These are phyloP conservation scores for Candida dendrica DNA, from an alignment of 805 yeast species.

Conservation along the genomic window DNA sequence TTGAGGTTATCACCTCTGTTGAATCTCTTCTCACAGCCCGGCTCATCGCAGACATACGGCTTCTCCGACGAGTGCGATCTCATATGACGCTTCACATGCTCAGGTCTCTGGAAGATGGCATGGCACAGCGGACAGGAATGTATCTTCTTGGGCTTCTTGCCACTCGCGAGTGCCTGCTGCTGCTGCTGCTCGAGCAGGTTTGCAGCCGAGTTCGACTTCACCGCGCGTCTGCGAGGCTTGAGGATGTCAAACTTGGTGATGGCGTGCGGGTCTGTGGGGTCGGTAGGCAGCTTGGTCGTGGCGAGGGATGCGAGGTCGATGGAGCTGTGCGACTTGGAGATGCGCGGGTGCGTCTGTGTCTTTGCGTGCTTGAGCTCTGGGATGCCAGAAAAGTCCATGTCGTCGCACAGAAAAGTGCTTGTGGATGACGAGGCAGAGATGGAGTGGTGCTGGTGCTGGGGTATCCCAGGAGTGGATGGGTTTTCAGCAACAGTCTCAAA, in stretches of 20 bases:
- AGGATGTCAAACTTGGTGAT: slow-evolving; percentile 19
- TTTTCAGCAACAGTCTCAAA: slow-evolving; percentile 11
- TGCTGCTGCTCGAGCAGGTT: slow-evolving; percentile 5
- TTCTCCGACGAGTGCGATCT: slow-evolving; percentile 75
- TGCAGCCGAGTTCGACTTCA: slow-evolving; percentile 14
- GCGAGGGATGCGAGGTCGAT: slow-evolving; percentile 40
- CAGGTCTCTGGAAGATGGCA: slow-evolving; percentile 59
- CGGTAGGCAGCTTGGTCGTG: background rate
- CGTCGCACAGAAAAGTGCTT: background rate
- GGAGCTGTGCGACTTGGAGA: slow-evolving; percentile 41
- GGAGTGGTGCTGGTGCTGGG: background rate
- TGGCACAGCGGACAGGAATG: slow-evolving; percentile 63
- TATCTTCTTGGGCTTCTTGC: slow-evolving; percentile 40
- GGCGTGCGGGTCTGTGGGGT: slow-evolving; percentile 2
- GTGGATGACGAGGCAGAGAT: background rate
- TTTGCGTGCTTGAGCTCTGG: background rate
- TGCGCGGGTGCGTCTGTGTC: background rate
- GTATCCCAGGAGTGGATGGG: too few relatives aligned
- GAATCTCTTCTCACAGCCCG: slow-evolving; percentile 62
- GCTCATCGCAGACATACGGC: slow-evolving; percentile 59
- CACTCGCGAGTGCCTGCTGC: slow-evolving; percentile 5
- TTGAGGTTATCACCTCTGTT: slow-evolving; percentile 72
- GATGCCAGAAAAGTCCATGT: background rate
- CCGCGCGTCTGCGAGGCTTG: slow-evolving; percentile 15
- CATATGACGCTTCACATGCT: slow-evolving; percentile 68